These are phyloP conservation scores for Cordyceps cicadae DNA, from an alignment of 2,329 filamentous ascomycete species.

Conservation along the genomic window DNA sequence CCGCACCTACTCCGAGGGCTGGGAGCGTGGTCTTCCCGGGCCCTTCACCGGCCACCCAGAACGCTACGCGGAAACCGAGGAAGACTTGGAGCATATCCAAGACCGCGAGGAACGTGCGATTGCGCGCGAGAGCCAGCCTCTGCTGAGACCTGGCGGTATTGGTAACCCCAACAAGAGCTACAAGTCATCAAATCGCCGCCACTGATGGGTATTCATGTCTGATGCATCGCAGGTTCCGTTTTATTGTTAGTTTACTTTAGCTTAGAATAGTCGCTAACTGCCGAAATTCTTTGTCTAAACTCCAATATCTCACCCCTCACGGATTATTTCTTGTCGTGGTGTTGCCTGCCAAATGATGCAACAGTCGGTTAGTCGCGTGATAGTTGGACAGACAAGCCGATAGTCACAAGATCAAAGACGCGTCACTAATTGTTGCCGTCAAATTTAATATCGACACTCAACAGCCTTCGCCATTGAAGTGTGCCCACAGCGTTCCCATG, in stretches of 20 bases:
- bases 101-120: slow-evolving; percentile 45
- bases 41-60: slow-evolving; percentile 45
- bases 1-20: slow-evolving; percentile 41
- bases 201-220: neutral
- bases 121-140: slow-evolving; percentile 40
- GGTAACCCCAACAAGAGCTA: slow-evolving; percentile 37
- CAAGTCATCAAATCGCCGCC: slow-evolving; percentile 18
- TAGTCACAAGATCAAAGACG: neutral
- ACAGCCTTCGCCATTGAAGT: neutral
- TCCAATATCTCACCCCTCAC: neutral
- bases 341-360: neutral
- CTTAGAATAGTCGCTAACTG: neutral
- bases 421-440: neutral
- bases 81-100: slow-evolving; percentile 41
- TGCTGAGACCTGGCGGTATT: slow-evolving; percentile 42
- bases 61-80: slow-evolving; percentile 42
- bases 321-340: too few species aligned
- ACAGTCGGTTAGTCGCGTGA: neutral
- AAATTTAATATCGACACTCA: neutral
- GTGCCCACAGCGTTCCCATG: neutral
- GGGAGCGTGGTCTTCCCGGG: slow-evolving; percentile 42
- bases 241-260: neutral
- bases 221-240: neutral
- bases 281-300: neutral
- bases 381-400: too few species aligned